Evolutionary conservation across 2,329 filamentous ascomycete species (phyloP).

Genomic region (Colletotrichum sublineola): DNA sequence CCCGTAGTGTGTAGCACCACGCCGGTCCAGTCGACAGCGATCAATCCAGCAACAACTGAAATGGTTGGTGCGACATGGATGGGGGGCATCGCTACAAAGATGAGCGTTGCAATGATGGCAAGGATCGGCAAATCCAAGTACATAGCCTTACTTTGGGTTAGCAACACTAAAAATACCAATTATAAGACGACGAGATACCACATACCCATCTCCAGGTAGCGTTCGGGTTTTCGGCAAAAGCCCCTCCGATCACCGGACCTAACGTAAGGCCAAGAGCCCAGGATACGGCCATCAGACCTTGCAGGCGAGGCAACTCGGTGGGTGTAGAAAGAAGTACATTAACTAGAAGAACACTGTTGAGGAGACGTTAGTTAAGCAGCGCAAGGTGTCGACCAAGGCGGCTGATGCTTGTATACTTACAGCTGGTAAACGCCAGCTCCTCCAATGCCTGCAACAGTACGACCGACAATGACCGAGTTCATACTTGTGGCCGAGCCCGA

Average conservation of each 20-base stretch:
- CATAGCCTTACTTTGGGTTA: conserved; percentile 50
- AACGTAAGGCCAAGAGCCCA: conserved; percentile 46
- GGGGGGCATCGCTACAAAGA: conserved; percentile 59
- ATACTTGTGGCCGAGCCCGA: conserved; percentile 50
- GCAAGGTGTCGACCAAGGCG: background rate
- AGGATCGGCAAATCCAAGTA: conserved; percentile 66
- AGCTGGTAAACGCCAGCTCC: conserved; percentile 50
- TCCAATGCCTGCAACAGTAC: conserved; percentile 51
- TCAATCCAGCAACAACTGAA: conserved; percentile 42
- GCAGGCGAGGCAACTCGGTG: conserved; percentile 44
- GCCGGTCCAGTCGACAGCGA: conserved; percentile 50
- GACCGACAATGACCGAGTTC: conserved; percentile 49
- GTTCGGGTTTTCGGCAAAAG: conserved; percentile 50
- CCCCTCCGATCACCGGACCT: conserved; percentile 48
- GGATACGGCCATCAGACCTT: conserved; percentile 48
- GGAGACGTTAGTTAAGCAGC: background rate
- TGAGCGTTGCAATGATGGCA: conserved; percentile 55
- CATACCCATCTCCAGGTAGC: conserved; percentile 57
- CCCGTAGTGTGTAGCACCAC: conserved; percentile 47
- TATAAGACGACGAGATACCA: accelerated
- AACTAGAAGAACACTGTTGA: conserved; percentile 34
- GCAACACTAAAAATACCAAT: too few relatives aligned
- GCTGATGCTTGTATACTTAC: conserved; percentile 41
- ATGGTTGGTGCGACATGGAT: conserved; percentile 45
- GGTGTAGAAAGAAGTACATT: conserved; percentile 46